These are phyloP conservation scores for Fomitopsis betulina DNA, from an alignment of 1,284 basidiomycete genomes.

Conservation along the genomic window DNA sequence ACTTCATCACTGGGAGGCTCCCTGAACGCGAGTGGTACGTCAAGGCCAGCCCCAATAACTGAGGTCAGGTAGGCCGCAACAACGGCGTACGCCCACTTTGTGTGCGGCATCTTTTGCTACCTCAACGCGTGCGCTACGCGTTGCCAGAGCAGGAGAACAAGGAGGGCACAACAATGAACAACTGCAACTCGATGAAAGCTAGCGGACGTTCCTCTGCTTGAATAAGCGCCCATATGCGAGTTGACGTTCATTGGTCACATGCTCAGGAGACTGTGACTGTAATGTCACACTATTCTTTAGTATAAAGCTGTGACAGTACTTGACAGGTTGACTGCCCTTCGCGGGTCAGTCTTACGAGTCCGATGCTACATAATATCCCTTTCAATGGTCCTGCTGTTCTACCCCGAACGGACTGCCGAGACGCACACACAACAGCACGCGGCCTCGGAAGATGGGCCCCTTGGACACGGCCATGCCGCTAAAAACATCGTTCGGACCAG, in stretches of 20 bases:
- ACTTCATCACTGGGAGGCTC: conserved; percentile 7
- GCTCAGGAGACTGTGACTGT: not conserved
- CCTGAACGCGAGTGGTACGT: conserved; percentile 2
- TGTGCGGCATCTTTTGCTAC: not conserved
- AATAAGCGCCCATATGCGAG: not conserved
- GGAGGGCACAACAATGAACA: not conserved
- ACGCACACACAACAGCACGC: too few species aligned
- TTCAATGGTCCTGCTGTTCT: too few species aligned
- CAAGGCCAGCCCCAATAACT: not conserved
- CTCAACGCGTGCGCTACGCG: not conserved
- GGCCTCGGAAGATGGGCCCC: too few species aligned
- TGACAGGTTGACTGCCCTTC: too few species aligned
- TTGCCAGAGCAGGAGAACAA: not conserved
- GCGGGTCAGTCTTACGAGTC: too few species aligned
- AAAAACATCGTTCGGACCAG: not conserved
- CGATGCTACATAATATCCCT: too few species aligned
- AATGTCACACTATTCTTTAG: too few species aligned
- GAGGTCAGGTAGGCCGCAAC: not conserved
- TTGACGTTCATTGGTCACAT: not conserved
- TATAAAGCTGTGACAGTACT: too few species aligned
- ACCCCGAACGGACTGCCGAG: too few species aligned
- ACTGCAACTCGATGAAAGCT: not conserved
- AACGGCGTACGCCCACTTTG: not conserved
- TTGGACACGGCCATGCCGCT: not conserved
- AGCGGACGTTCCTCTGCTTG: not conserved